Conservation (phyloP, 2,329 filamentous ascomycete species). For the Paecilomyces sp. region DNA sequence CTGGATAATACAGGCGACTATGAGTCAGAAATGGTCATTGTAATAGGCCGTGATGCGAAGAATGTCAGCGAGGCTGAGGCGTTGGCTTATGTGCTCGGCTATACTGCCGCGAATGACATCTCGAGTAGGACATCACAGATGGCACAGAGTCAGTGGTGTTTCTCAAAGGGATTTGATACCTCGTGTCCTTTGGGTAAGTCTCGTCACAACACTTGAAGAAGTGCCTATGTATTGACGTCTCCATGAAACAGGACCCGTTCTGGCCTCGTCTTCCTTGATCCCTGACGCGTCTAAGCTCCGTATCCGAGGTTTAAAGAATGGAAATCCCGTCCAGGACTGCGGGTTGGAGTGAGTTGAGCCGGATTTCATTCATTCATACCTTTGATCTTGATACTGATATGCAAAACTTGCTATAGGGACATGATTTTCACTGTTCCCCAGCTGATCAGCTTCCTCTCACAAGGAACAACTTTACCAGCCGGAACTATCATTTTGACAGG, state of each 20-base stretch:
- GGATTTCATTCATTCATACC: background rate
- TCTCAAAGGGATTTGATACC: constrained; percentile 54
- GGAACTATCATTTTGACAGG: constrained; percentile 40
- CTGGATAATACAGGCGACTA: constrained; percentile 51
- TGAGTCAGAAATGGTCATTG: constrained; percentile 52
- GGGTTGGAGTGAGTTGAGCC: constrained; percentile 29
- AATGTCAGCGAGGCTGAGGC: constrained; percentile 53
- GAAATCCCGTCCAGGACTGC: constrained; percentile 45
- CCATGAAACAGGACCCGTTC: constrained; percentile 35
- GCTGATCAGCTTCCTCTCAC: constrained; percentile 32
- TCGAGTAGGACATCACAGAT: constrained; percentile 53
- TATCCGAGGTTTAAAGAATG: constrained; percentile 40
- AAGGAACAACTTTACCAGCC: constrained; percentile 35
- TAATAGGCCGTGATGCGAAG: constrained; percentile 47
- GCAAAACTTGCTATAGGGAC: constrained; percentile 31
- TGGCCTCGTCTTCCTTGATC: constrained; percentile 37
- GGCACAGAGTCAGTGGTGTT: constrained; percentile 50
- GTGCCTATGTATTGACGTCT: background rate
- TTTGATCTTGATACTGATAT: constrained; percentile 3
- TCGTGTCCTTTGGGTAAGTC: constrained; percentile 44
- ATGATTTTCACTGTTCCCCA: constrained; percentile 48
- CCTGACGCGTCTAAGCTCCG: constrained; percentile 25
- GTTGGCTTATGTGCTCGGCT: constrained; percentile 55
- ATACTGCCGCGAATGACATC: constrained; percentile 58
- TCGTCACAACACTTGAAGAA: constrained; percentile 3